Conservation (phyloP, 2,329 filamentous ascomycete genomes). For the Capronia coronata region DNA sequence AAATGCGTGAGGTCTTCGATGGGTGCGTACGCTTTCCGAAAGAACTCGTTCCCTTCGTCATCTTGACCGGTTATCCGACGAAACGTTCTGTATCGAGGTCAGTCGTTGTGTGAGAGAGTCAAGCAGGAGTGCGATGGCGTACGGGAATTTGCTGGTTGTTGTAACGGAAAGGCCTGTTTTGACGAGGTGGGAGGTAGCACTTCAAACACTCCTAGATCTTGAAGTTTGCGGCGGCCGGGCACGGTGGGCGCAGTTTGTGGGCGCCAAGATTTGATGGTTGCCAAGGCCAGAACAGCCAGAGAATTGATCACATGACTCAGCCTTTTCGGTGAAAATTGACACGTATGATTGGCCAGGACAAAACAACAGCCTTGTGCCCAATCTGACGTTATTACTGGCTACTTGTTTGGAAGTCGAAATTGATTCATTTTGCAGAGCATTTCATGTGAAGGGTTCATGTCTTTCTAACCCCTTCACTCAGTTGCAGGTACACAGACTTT, state of each 20-base stretch:
- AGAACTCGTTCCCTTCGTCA: conserved; percentile 62
- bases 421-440: too few relatives aligned
- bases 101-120: not conserved
- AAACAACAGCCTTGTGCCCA: not conserved
- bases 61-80: conserved; percentile 21
- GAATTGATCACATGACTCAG: conserved; percentile 8
- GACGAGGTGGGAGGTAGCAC: not conserved
- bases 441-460: too few relatives aligned
- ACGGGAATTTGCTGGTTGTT: conserved; percentile 15
- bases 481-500: not conserved
- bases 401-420: too few relatives aligned
- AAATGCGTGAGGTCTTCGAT: not conserved
- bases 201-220: conserved; percentile 4
- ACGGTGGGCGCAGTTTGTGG: conserved; percentile 10
- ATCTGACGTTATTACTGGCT: too few relatives aligned
- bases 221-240: not conserved
- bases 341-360: not conserved
- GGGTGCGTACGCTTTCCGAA: conserved; percentile 58
- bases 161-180: conserved; percentile 3
- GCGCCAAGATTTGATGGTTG: conserved; percentile 16
- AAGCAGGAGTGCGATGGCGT: conserved; percentile 7
- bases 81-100: conserved; percentile 10
- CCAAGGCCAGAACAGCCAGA: conserved; percentile 2
- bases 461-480: too few relatives aligned
- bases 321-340: conserved; percentile 1